phyloP scores from a whole-genome alignment of 2,329 filamentous ascomycete species.

The Chaetomium sp. region DNA sequence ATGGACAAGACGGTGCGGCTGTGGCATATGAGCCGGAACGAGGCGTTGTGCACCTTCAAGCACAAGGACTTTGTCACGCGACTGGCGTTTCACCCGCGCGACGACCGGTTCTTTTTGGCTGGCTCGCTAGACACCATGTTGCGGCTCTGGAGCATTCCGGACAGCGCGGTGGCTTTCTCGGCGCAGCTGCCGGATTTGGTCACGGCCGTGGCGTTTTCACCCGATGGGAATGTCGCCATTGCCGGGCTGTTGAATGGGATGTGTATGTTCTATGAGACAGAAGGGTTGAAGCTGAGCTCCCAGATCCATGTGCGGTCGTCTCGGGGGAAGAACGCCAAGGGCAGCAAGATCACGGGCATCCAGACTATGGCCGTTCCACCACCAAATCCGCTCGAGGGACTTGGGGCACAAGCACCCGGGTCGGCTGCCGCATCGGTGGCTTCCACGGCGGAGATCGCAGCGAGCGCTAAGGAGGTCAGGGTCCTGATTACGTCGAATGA shows the following conservation, averaged over 20 bases:
- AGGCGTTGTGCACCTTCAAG: conserved; percentile 89
- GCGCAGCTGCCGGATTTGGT: conserved; percentile 77
- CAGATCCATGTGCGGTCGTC: conserved; percentile 93
- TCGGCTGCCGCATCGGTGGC: conserved; percentile 10
- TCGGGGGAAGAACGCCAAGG: conserved; percentile 86
- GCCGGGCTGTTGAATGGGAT: conserved; percentile 80
- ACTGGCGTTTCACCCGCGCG: conserved; percentile 86
- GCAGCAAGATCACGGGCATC: conserved; percentile 95
- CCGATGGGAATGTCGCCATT: conserved; percentile 83
- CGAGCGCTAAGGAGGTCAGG: conserved; percentile 57
- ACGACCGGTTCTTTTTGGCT: conserved; percentile 94
- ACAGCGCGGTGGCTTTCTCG: conserved; percentile 84
- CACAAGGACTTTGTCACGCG: conserved; percentile 94
- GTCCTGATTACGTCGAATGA: conserved; percentile 92
- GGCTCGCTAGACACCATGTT: conserved; percentile 86
- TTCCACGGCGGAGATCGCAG: conserved; percentile 11
- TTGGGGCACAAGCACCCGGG: not conserved
- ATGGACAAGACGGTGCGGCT: conserved; percentile 97
- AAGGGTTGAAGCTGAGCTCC: conserved; percentile 74
- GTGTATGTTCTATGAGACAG: conserved; percentile 88
- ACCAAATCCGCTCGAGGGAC: conserved; percentile 22
- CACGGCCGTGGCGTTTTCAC: conserved; percentile 88
- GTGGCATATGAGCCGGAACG: conserved; percentile 80
- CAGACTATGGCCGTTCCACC: conserved; percentile 61
- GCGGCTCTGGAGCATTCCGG: conserved; percentile 92